Evolutionary conservation across 441 rosid species (phyloP).

Genomic region (Erodium moschatum): DNA sequence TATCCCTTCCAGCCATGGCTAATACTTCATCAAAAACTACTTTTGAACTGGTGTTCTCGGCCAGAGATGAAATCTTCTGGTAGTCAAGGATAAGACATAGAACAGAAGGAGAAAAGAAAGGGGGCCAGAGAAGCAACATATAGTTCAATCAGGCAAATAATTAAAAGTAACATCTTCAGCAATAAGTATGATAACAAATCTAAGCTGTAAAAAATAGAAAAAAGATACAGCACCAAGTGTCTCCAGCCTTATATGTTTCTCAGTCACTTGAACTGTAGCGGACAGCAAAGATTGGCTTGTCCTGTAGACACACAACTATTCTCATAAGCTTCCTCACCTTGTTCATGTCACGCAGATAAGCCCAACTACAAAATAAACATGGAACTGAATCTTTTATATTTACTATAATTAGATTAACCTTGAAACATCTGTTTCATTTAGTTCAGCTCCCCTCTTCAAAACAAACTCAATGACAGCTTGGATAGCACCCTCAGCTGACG

Average conservation of each 20-base stretch:
- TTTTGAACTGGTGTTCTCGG: conserved; percentile 72
- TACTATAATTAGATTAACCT: conserved; percentile 38
- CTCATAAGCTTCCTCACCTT: conserved; percentile 1
- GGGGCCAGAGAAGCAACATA: conserved; percentile 19
- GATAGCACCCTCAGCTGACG: conserved; percentile 92
- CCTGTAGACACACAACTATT: conserved; percentile 36
- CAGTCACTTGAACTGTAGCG: conserved; percentile 83
- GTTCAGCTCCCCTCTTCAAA: conserved; percentile 67
- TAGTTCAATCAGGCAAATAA: conserved; percentile 13
- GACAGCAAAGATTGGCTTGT: conserved; percentile 87
- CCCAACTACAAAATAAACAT: conserved; percentile 2
- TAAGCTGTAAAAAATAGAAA: conserved; percentile 3
- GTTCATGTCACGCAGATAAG: neutral
- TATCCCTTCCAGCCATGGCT: conserved; percentile 80
- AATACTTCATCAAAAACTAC: conserved; percentile 81
- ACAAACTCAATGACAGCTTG: conserved; percentile 93
- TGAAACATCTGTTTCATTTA: conserved; percentile 64
- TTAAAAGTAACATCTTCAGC: conserved; percentile 13
- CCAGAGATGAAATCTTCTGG: conserved; percentile 66
- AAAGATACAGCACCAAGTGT: conserved; percentile 95
- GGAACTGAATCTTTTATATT: conserved; percentile 15
- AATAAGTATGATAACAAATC: conserved; percentile 17
- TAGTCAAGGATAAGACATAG: conserved; percentile 37
- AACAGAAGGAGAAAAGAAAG: conserved; percentile 11
- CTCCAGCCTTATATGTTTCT: conserved; percentile 84